phyloP scores from a whole-genome alignment of 371 early-diverging fungal genomes.

The Circinella umbellata region DNA sequence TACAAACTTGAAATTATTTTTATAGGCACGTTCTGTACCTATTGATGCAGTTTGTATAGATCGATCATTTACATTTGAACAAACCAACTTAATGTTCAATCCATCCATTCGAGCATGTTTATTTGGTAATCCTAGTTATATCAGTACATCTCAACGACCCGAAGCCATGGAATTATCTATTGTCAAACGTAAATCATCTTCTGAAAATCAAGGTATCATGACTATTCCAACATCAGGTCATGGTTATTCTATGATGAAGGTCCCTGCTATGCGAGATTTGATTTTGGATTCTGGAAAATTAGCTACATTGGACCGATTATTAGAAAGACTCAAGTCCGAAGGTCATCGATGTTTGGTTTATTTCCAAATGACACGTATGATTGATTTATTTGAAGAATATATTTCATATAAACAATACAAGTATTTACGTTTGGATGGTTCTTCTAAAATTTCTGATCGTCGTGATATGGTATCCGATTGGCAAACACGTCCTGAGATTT shows the following conservation, averaged over 20 bases:
- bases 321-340: conserved; percentile 87
- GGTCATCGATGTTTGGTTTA: conserved; percentile 96
- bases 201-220: conserved; percentile 36
- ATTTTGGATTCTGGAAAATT: conserved; percentile 97
- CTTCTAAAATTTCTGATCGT: conserved; percentile 89
- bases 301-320: conserved; percentile 82
- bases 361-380: conserved; percentile 99
- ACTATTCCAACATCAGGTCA: conserved; percentile 38
- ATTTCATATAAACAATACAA: conserved; percentile 87
- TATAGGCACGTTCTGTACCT: conserved; percentile 67
- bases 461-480: conserved; percentile 93
- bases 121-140: conserved; percentile 50
- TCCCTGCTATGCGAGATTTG: conserved; percentile 77
- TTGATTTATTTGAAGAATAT: conserved; percentile 97
- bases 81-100: conserved; percentile 58
- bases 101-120: conserved; percentile 48
- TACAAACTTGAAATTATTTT: no score
- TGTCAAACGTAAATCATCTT: conserved; percentile 24
- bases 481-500: conserved; percentile 90
- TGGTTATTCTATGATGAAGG: conserved; percentile 51
- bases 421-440: conserved; percentile 96
- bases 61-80: conserved; percentile 63
- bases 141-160: conserved; percentile 20
- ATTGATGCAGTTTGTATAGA: conserved; percentile 70
- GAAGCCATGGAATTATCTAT: conserved; percentile 24